Evolutionary conservation across 306 rosid genomes (phyloP).

Genomic region (Begonia loranthoides): DNA sequence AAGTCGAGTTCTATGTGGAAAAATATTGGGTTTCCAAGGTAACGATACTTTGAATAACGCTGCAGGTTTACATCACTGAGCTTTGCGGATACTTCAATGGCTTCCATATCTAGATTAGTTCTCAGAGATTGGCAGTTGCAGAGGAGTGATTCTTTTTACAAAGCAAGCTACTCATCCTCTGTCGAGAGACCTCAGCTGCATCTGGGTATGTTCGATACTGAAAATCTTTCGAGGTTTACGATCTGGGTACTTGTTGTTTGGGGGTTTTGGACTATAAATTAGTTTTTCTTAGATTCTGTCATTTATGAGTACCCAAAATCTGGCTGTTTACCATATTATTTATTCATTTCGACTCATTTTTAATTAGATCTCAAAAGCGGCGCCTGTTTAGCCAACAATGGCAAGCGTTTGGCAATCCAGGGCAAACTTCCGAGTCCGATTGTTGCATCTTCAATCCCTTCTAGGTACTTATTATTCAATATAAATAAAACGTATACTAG

Average conservation of each 20-base stretch:
- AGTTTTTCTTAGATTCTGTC: background rate
- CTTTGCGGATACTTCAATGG: conserved; percentile 21
- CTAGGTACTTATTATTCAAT: conserved; percentile 1
- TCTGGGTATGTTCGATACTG: conserved; percentile 32
- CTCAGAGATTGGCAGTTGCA: conserved; percentile 28
- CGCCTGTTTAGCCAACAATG: conserved; percentile 22
- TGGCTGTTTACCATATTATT: background rate
- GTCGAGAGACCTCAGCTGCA: conserved; percentile 20
- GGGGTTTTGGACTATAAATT: background rate
- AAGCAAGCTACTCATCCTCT: conserved; percentile 15
- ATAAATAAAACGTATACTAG: background rate
- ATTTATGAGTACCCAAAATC: background rate
- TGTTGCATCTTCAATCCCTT: conserved; percentile 15
- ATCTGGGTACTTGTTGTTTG: background rate
- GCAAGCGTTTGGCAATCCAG: conserved; percentile 23
- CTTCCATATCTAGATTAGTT: conserved; percentile 41
- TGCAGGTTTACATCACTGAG: background rate
- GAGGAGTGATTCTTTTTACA: conserved; percentile 15
- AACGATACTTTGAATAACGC: background rate
- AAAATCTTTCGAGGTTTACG: background rate
- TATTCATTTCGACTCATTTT: background rate
- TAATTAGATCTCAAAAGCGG: conserved; percentile 26
- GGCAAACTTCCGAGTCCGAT: conserved; percentile 26
- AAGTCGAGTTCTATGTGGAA: background rate
- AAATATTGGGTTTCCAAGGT: background rate